phyloP scores from a whole-genome alignment of 805 yeast genomes.

The Clavispora carvajalis region DNA sequence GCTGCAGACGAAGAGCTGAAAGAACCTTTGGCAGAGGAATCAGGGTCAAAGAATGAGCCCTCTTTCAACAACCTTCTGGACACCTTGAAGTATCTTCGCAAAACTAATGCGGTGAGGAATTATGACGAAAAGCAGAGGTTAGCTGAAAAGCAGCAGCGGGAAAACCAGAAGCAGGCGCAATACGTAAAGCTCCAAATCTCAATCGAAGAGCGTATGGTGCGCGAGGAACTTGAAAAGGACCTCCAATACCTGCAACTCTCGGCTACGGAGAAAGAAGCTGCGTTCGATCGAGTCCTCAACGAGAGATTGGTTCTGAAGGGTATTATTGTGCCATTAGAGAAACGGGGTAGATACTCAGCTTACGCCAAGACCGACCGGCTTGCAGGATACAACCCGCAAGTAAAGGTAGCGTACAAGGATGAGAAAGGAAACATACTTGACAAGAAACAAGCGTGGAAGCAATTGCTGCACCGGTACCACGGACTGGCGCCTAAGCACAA shows the following conservation, averaged over 20 bases:
- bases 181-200: slow-evolving; percentile 22
- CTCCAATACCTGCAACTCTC: slow-evolving; percentile 21
- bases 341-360: slow-evolving; percentile 5
- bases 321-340: slow-evolving; percentile 14
- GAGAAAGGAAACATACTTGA: slow-evolving; percentile 54
- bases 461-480: slow-evolving; percentile 72
- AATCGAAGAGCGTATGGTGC: slow-evolving; percentile 30
- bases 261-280: slow-evolving; percentile 23
- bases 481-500: slow-evolving; percentile 38
- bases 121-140: not conserved
- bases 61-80: slow-evolving; percentile 9
- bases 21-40: not conserved
- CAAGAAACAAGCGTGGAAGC: slow-evolving; percentile 71
- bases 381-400: slow-evolving; percentile 39
- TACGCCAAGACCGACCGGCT: slow-evolving; percentile 11
- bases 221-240: slow-evolving; percentile 25
- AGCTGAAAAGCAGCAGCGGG: slow-evolving; percentile 13
- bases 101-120: not conserved
- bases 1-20: no score
- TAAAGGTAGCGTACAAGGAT: slow-evolving; percentile 58
- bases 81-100: slow-evolving; percentile 13
- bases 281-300: slow-evolving; percentile 26
- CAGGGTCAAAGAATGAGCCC: not conserved
- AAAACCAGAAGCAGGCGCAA: slow-evolving; percentile 26
- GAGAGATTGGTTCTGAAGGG: slow-evolving; percentile 22